Evolutionary conservation across 441 rosid genomes (phyloP).

Genomic region (Hypseocharis bilobata): DNA sequence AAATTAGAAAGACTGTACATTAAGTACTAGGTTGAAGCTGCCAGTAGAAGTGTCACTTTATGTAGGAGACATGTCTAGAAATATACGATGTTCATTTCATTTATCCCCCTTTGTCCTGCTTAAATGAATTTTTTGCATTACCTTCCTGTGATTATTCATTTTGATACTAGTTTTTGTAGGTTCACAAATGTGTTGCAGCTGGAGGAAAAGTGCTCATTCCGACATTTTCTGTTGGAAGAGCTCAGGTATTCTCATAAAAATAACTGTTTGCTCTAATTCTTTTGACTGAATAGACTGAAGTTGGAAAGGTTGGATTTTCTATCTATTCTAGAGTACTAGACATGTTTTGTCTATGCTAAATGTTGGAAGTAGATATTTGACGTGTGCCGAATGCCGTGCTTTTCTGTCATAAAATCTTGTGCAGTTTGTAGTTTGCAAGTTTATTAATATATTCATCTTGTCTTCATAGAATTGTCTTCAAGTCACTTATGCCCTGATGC

Average conservation of each 20-base stretch:
- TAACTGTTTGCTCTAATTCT: not conserved
- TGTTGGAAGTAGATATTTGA: not conserved
- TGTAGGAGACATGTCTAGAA: no score
- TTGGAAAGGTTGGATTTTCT: not conserved
- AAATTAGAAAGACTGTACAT: no score
- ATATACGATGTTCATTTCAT: no score
- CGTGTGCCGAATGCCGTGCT: not conserved
- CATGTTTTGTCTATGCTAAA: not conserved
- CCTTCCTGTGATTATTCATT: not conserved
- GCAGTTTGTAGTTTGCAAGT: not conserved
- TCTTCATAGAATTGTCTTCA: not conserved
- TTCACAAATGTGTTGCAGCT: constrained; percentile 77
- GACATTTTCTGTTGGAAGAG: constrained; percentile 94
- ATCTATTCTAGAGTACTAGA: not conserved
- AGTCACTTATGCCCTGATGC: not conserved
- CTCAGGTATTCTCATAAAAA: constrained; percentile 50
- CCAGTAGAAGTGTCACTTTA: no score
- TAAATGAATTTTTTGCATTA: no score
- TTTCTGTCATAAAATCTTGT: not conserved
- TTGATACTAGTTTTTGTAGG: constrained; percentile 33
- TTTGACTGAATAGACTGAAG: not conserved
- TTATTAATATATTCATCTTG: not conserved
- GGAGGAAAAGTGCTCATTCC: constrained; percentile 97
- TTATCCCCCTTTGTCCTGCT: no score
- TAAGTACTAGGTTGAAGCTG: no score